phyloP scores from a whole-genome alignment of 192 early-diverging fungal genomes.

The Funneliformis geosporum region DNA sequence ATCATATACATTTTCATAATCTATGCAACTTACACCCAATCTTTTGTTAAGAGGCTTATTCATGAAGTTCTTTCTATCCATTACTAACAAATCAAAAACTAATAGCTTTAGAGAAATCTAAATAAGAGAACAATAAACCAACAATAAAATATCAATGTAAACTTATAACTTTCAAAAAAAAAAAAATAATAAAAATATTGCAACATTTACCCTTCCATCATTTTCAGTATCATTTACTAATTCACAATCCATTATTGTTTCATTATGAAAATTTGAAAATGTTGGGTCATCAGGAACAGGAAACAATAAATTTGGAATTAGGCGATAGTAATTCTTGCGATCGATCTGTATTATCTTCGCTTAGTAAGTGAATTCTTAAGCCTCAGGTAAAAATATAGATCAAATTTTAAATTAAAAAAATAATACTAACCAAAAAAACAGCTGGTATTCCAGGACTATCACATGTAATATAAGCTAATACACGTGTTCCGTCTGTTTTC shows the following conservation, averaged over 20 bases:
- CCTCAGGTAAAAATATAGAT: neutral
- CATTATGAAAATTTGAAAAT: slow-evolving; percentile 49
- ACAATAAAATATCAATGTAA: neutral
- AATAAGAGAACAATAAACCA: neutral
- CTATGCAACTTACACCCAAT: slow-evolving; percentile 62
- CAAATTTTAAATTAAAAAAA: neutral
- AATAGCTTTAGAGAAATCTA: slow-evolving; percentile 50
- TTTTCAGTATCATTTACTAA: slow-evolving; percentile 75
- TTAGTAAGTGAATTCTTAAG: neutral
- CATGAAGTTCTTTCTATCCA: slow-evolving; percentile 58
- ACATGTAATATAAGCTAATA: slow-evolving; percentile 50
- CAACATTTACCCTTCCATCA: slow-evolving; percentile 50
- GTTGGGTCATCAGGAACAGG: slow-evolving; percentile 51
- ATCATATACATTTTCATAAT: neutral
- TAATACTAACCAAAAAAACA: slow-evolving; percentile 54
- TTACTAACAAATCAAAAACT: slow-evolving; percentile 74
- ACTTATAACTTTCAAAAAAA: neutral
- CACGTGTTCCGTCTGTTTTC: slow-evolving; percentile 81
- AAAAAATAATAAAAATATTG: neutral
- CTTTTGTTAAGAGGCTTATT: slow-evolving; percentile 60
- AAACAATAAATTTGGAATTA: slow-evolving; percentile 59
- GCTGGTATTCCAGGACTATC: slow-evolving; percentile 43
- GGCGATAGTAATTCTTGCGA: slow-evolving; percentile 85
- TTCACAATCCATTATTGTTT: slow-evolving; percentile 91
- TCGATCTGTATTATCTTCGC: slow-evolving; percentile 57